Conservation (phyloP, 2,329 filamentous ascomycete species). For the Clonostachys rosea region DNA sequence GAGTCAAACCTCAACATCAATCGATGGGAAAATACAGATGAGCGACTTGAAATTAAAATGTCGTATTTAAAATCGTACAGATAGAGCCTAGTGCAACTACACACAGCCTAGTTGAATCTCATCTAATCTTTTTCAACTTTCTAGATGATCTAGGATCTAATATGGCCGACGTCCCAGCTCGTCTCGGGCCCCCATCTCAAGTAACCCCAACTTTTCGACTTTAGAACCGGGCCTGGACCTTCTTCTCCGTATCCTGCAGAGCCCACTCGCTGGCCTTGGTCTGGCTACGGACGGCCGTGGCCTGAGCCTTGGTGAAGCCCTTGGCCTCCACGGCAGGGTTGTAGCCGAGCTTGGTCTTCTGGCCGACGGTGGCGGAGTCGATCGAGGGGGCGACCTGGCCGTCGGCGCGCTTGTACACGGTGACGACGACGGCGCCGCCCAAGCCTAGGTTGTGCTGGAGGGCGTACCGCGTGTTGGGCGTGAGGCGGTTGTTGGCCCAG, state of each 20-base stretch:
- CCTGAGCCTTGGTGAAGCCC: constrained; percentile 80
- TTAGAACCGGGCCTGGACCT: constrained; percentile 31
- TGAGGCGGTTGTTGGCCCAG: constrained; percentile 87
- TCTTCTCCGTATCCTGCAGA: constrained; percentile 55
- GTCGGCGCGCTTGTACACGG: constrained; percentile 83
- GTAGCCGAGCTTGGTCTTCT: constrained; percentile 70
- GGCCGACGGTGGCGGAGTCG: constrained; percentile 59
- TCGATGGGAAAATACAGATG: too few species aligned
- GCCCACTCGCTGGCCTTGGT: constrained; percentile 66
- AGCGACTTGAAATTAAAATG: too few species aligned
- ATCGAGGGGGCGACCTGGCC: constrained; percentile 59
- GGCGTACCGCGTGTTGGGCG: constrained; percentile 64
- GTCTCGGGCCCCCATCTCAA: background rate
- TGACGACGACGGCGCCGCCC: constrained; percentile 85
- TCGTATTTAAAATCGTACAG: too few species aligned
- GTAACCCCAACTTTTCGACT: background rate
- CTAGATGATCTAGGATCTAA: too few species aligned
- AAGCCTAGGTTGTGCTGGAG: constrained; percentile 93
- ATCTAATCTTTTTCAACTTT: too few species aligned
- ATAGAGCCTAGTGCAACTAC: too few species aligned
- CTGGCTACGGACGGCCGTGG: constrained; percentile 65
- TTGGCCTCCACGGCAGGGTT: constrained; percentile 88
- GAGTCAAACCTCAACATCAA: too few species aligned
- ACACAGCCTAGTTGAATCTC: too few species aligned
- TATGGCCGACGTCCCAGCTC: too few species aligned